Evolutionary conservation across 139 green algal genomes (phyloP), one percentile per base, ranked within the genome.

Genomic region (Coccomyxa sp.): DNA sequence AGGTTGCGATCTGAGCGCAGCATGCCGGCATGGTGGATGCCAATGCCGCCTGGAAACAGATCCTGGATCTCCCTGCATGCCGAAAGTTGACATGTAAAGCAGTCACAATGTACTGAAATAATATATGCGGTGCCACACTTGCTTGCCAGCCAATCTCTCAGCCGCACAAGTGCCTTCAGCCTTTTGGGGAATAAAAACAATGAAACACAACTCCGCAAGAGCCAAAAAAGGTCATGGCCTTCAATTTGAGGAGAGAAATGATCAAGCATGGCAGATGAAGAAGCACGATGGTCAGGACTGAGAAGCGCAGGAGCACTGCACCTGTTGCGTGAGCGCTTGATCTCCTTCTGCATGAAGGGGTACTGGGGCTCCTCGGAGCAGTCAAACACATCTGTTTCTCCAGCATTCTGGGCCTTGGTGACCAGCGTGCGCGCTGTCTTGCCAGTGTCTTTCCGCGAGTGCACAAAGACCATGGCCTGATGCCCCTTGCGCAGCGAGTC

Each of bases 401-500:
- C 89, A 23, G 82, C 31, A 79, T 91, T 82, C 82, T 91, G 90
- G 67, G 90, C 87, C 79, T 92, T 92, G 13, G 85, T 74, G 0
- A 91, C 89, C 68, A 99, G 88, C 18, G 86, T 82, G 58, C 95
- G 90, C 10, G 90, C 97, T 0, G 94, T 98, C 92, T 98, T 99
- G 67, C 93, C 94, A 0, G 95, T 98, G 87, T 98, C 95, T 88
- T 99, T 99, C 63, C 97, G 92, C 60, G 89, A 95, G 90, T 99
- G 97, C 71, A 99, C 97, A 88, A 99, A 99, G 82, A 99, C 95
- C 97, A 99, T 99, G 28, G 94, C 96, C 86, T 99, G 97, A 86
- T 98, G 89, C 58, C 96, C 97, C 13, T 85, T 85, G 86, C 90
- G 92, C 30, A 99, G 82, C 60, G 89, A 89, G 68, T 96, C 93